These are phyloP conservation scores for Gaeumannomyces sp. DNA, from an alignment of 2,329 filamentous ascomycete species.

Conservation along the genomic window DNA sequence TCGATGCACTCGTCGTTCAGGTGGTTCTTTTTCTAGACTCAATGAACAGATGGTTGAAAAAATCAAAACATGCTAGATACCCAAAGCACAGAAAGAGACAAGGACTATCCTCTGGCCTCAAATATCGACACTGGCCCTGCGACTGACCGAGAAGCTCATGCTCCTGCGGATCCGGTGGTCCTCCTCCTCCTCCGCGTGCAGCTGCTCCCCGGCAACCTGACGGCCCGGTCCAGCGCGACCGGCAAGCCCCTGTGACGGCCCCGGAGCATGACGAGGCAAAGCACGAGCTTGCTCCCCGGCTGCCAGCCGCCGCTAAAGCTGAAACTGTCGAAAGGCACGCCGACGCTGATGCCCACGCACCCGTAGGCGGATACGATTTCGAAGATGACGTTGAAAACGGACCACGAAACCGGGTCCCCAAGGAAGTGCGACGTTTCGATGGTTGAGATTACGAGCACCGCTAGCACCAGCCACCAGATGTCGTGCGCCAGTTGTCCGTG, in stretches of 20 bases:
- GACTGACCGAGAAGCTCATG: slow-evolving; percentile 21
- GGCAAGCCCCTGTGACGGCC: slow-evolving; percentile 50
- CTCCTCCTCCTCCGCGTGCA: slow-evolving; percentile 34
- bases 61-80: no score
- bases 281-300: slow-evolving; percentile 43
- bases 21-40: no score
- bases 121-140: slow-evolving; percentile 21
- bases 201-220: slow-evolving; percentile 32
- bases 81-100: no score
- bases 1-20: no score
- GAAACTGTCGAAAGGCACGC: slow-evolving; percentile 41
- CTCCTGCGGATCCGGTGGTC: slow-evolving; percentile 32
- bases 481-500: slow-evolving; percentile 56
- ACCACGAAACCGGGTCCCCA: slow-evolving; percentile 44
- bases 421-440: slow-evolving; percentile 51
- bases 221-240: slow-evolving; percentile 48
- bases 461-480: slow-evolving; percentile 57
- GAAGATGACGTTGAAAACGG: slow-evolving; percentile 53
- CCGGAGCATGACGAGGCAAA: slow-evolving; percentile 50
- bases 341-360: slow-evolving; percentile 43
- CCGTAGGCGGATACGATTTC: slow-evolving; percentile 49
- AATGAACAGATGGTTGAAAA: no score
- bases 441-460: slow-evolving; percentile 52
- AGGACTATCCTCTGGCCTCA: no score
- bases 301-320: slow-evolving; percentile 51